These are phyloP conservation scores for Colletotrichum chlorophyti DNA, from an alignment of 2,329 filamentous ascomycete genomes.

Conservation along the genomic window DNA sequence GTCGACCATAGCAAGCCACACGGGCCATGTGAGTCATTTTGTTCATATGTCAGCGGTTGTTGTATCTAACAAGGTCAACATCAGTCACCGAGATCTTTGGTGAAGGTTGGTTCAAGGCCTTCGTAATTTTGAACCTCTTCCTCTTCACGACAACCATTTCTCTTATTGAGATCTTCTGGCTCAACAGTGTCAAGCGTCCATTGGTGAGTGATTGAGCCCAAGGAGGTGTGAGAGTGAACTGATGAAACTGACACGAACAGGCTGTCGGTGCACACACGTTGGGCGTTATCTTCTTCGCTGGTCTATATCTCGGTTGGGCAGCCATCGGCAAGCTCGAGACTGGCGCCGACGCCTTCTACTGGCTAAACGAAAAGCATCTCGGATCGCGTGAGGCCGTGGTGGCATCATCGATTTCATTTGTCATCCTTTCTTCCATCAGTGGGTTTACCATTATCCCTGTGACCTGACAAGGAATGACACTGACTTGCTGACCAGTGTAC, in stretches of 20 bases:
- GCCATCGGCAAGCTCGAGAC: slow-evolving; percentile 54
- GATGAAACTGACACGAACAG: slow-evolving; percentile 37
- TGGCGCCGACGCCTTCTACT: slow-evolving; percentile 55
- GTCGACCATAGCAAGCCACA: slow-evolving; percentile 1
- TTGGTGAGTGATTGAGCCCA: slow-evolving; percentile 42
- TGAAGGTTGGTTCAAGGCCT: slow-evolving; percentile 54
- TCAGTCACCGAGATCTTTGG: slow-evolving; percentile 56
- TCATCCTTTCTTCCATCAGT: slow-evolving; percentile 52
- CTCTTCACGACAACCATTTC: slow-evolving; percentile 50
- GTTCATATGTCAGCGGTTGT: not conserved
- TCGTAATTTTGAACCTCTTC: slow-evolving; percentile 54
- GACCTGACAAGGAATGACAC: not conserved
- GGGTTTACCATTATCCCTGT: slow-evolving; percentile 36
- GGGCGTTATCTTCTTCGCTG: slow-evolving; percentile 47
- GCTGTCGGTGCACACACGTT: slow-evolving; percentile 51
- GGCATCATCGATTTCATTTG: slow-evolving; percentile 52
- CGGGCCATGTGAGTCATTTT: slow-evolving; percentile 26
- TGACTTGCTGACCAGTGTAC: slow-evolving; percentile 45
- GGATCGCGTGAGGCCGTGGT: slow-evolving; percentile 51
- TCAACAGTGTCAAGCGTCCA: slow-evolving; percentile 62
- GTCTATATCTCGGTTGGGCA: slow-evolving; percentile 57
- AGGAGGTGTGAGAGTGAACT: slow-evolving; percentile 22
- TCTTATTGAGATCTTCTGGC: slow-evolving; percentile 50
- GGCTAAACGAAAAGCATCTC: slow-evolving; percentile 53
- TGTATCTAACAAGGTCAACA: not conserved